A percentile compares a stretch with the other conserved stretches of the same genome.
Evolutionary conservation across 345 rosid species (phyloP).

Genomic region (Syzygium aromaticum): DNA sequence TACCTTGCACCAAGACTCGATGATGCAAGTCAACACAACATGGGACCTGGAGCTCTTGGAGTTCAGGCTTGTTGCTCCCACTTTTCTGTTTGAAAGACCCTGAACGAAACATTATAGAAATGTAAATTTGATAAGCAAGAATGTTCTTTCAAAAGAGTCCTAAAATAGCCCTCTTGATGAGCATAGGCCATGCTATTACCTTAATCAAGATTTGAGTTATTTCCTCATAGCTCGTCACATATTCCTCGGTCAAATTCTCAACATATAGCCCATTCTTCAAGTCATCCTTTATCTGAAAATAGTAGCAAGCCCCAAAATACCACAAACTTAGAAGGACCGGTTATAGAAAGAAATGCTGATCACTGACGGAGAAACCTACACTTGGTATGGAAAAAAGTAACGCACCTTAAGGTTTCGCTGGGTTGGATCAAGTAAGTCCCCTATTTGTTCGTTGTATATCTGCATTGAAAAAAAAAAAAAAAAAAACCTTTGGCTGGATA

Average conservation of each 20-base stretch:
- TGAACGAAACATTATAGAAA: constrained; percentile 6
- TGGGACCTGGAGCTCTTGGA: constrained; percentile 98
- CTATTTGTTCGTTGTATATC: constrained; percentile 87
- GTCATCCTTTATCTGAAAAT: constrained; percentile 71
- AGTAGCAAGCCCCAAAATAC: constrained; percentile 1
- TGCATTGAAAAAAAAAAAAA: constrained; percentile 18
- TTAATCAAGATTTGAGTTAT: constrained; percentile 76
- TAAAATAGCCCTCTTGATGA: neutral
- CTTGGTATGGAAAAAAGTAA: neutral
- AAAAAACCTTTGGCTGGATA: neutral
- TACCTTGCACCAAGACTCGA: constrained; percentile 90
- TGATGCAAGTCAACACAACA: constrained; percentile 52
- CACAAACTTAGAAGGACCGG: neutral
- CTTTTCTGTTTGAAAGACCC: constrained; percentile 95
- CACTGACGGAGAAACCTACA: neutral
- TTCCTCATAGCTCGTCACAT: constrained; percentile 77
- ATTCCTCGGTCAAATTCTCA: constrained; percentile 83
- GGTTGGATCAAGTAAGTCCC: constrained; percentile 87
- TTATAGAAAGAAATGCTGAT: neutral
- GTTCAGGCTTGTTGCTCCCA: constrained; percentile 90
- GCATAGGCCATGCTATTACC: constrained; percentile 27
- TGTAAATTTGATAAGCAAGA: neutral
- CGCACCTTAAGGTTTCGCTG: constrained; percentile 88
- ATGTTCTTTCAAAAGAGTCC: neutral
- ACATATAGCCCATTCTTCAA: constrained; percentile 69